These are phyloP conservation scores for Pseudomonodictys pantanalensis DNA, from an alignment of 495 filamentous ascomycete genomes.

Conservation along the genomic window DNA sequence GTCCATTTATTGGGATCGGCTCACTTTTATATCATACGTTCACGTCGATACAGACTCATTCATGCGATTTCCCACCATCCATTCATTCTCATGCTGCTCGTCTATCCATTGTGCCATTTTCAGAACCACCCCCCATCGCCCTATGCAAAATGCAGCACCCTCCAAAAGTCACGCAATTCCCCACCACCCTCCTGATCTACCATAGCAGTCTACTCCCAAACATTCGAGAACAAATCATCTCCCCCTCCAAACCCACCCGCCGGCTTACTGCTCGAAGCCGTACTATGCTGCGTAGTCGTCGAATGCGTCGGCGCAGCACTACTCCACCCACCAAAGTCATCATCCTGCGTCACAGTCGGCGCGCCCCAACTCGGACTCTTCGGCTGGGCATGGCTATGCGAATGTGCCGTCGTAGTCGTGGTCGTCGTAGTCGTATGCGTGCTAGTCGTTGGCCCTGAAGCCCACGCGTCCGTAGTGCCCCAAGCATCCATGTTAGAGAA, in stretches of 20 bases:
- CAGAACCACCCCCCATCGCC: no score
- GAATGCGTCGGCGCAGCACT: slow-evolving; percentile 53
- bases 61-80: no score
- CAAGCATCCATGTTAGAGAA: slow-evolving; percentile 51
- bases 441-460: slow-evolving; percentile 19
- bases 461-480: slow-evolving; percentile 49
- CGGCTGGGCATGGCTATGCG: slow-evolving; percentile 53
- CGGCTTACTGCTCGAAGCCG: slow-evolving; percentile 24
- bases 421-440: slow-evolving; percentile 35
- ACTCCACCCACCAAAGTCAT: slow-evolving; percentile 93
- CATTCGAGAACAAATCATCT: slow-evolving; percentile 91
- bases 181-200: not conserved
- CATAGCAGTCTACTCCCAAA: slow-evolving; percentile 88
- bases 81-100: no score
- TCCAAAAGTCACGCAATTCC: not conserved
- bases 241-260: slow-evolving; percentile 60
- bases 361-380: slow-evolving; percentile 42
- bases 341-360: slow-evolving; percentile 63
- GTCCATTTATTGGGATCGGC: no score
- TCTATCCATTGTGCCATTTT: no score
- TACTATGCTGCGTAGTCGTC: not conserved
- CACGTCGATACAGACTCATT: no score
- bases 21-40: no score
- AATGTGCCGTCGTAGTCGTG: no score
- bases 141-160: no score